phyloP scores from a whole-genome alignment of 106 monocot species.

The Dendrobium officinale region DNA sequence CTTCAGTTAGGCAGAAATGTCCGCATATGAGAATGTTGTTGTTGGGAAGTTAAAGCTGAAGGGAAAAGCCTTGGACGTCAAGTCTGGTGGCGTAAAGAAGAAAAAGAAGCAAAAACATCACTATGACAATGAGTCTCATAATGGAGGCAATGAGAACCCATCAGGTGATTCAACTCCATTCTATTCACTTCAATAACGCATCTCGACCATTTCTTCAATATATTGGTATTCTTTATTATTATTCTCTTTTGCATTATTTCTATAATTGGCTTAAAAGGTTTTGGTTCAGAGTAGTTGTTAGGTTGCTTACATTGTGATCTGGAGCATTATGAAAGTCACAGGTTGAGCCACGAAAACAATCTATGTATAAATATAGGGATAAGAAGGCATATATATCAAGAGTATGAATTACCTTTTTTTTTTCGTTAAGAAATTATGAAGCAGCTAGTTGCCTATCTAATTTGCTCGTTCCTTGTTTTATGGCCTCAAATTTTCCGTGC shows the following conservation, averaged over 20 bases:
- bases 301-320: no score
- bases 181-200: not conserved
- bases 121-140: slow-evolving; percentile 24
- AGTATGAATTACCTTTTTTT: no score
- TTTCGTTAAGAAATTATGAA: no score
- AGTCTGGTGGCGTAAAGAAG: slow-evolving; percentile 75
- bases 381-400: no score
- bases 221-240: slow-evolving; percentile 8
- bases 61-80: slow-evolving; percentile 65
- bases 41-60: slow-evolving; percentile 55
- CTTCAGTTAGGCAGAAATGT: slow-evolving; percentile 36
- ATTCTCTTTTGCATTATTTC: not conserved
- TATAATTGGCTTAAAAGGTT: not conserved
- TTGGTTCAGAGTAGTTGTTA: no score
- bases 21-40: slow-evolving; percentile 81
- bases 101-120: slow-evolving; percentile 60
- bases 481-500: no score
- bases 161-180: slow-evolving; percentile 15
- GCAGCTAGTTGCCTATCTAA: no score
- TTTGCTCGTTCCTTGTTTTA: no score
- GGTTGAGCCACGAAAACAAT: no score
- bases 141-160: slow-evolving; percentile 21
- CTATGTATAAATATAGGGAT: no score
- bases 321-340: no score
- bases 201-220: not conserved